Base-by-base conservation (phyloP, 345 rosid species). In the Erodium maritimum region DNA sequence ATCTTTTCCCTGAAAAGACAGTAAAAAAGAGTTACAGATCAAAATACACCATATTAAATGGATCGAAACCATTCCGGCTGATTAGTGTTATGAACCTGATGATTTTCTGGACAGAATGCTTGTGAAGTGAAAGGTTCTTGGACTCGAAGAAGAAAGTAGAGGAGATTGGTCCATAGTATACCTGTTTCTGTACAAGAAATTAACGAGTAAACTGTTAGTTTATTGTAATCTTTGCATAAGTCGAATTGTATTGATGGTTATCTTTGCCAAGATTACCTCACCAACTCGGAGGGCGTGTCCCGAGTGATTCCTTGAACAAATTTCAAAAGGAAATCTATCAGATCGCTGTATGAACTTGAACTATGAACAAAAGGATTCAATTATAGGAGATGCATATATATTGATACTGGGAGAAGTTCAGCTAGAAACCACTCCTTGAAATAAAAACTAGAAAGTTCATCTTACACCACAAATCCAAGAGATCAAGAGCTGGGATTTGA, bases 1-100 rank as follows among this genome's bases (percentile, higher is more conserved):
- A 17, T 67, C 70, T 63, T 68, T 71, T 79, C 65, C 65, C 96
- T 90, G 73, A 21, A 59, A 23, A 34, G 16, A 37, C 13, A 17
- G 19, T 61, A n/a, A 16, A 46, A 50, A n/a, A 25, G 19, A 52
- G 19, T 54, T 53, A 52, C 23, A n/a, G 42, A 46, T 60, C 14
- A 5, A 12, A 20, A 21, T 10, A 4, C 5, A 20, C 10, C 17
- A 12, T 20, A 4, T 13, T 3, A 24, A 37, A 24, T 14, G 21
- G 13, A 0, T 53, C 18, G 0, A 19, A 33, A 54, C 7, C 14
- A 14, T 4, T n/a, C n/a, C n/a, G n/a, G n/a, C n/a, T n/a, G 10
- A 21, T 23, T 33, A 42, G 24, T 17, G 13, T 50, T 17, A 33
- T 10, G 19, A 51, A 79, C 84, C 85, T 71, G 72, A 63, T 58